Conservation (phyloP, 2,329 filamentous ascomycete species). For the Thelonectria rubi region DNA sequence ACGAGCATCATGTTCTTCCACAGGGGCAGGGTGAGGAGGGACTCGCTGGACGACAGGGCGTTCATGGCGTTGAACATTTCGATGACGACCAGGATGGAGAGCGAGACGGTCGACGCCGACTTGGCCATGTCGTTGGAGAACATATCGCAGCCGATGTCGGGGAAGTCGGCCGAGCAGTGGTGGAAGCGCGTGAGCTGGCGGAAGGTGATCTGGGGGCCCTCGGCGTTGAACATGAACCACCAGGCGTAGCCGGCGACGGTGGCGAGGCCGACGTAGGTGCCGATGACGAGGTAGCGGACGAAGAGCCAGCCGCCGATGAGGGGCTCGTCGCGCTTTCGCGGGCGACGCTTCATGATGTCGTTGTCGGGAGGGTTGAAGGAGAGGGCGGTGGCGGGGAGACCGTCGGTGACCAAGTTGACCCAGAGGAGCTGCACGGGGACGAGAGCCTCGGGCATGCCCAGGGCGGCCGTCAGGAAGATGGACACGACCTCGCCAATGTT, state of each 20-base stretch:
- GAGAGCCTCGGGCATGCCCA: conserved; percentile 96
- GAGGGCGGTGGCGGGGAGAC: conserved; percentile 92
- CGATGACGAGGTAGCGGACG: conserved; percentile 96
- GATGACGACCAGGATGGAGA: conserved; percentile 93
- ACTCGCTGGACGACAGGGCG: conserved; percentile 93
- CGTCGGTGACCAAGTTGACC: conserved; percentile 98
- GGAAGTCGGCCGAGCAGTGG: conserved; percentile 84
- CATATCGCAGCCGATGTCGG: conserved; percentile 91
- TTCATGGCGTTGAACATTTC: conserved; percentile 99
- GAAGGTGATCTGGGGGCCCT: conserved; percentile 91
- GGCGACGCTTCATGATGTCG: conserved; percentile 94
- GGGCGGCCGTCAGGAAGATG: conserved; percentile 95
- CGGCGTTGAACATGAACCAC: conserved; percentile 98
- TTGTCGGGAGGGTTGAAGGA: conserved; percentile 99
- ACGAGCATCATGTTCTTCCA: conserved; percentile 99
- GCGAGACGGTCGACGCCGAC: conserved; percentile 89
- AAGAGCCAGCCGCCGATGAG: conserved; percentile 97
- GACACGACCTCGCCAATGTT: conserved; percentile 99
- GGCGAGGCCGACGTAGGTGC: conserved; percentile 91
- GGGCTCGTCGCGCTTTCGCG: conserved; percentile 89
- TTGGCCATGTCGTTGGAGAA: conserved; percentile 88
- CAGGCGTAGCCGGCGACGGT: conserved; percentile 98
- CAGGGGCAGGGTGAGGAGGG: conserved; percentile 89
- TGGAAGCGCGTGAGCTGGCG: conserved; percentile 93
- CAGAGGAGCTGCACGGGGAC: conserved; percentile 97